Evolutionary conservation across 176 grass and related monocot species (phyloP).

Genomic region (Juncus inflexus): DNA sequence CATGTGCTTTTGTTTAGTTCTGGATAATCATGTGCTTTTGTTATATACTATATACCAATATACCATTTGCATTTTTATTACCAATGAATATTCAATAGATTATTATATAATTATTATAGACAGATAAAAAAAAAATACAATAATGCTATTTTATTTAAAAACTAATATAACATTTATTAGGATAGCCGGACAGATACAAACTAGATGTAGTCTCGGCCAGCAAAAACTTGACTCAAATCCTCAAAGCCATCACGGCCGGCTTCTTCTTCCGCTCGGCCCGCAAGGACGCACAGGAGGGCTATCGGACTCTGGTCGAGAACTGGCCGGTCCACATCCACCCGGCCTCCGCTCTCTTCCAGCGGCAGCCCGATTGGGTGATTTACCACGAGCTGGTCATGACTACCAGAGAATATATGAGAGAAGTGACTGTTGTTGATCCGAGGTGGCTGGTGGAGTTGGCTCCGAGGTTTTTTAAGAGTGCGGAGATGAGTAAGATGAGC

Average conservation of each 20-base stretch:
- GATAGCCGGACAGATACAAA: too few species aligned
- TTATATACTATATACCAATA: too few species aligned
- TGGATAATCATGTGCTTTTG: too few species aligned
- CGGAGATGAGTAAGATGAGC: conserved; percentile 66
- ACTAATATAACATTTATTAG: too few species aligned
- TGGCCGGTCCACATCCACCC: conserved; percentile 73
- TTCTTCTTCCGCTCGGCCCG: conserved; percentile 81
- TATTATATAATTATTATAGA: too few species aligned
- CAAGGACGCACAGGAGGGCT: too few species aligned
- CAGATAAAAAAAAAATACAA: too few species aligned
- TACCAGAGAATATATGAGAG: conserved; percentile 85
- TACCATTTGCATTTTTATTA: too few species aligned
- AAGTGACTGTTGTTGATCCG: conserved; percentile 67
- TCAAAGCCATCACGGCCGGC: conserved; percentile 61
- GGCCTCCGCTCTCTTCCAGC: conserved; percentile 75
- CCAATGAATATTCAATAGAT: too few species aligned
- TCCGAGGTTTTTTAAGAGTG: conserved; percentile 67
- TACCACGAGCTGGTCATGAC: conserved; percentile 92
- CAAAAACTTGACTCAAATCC: conserved; percentile 78
- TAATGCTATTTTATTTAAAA: too few species aligned
- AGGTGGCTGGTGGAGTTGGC: conserved; percentile 77
- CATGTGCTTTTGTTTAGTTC: too few species aligned
- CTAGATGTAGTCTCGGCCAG: too few species aligned
- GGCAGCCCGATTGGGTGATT: conserved; percentile 88
- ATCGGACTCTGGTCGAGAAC: conserved; percentile 73